Base-by-base conservation (phyloP, 1,284 basidiomycete species). In the Tilletia caries region DNA sequence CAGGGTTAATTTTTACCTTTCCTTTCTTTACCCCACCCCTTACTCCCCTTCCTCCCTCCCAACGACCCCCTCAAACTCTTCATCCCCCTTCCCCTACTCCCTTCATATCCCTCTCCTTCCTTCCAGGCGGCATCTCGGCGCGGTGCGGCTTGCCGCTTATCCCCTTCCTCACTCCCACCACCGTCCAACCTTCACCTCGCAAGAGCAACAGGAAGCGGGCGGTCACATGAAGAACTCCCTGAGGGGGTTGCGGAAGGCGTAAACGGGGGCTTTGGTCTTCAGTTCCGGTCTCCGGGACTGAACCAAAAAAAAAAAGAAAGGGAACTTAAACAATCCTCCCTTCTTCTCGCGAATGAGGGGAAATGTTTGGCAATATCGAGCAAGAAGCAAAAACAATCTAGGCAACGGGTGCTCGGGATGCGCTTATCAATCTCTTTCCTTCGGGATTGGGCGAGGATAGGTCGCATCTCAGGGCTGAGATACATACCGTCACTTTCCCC, bases 361-460 rank as follows among this genome's bases (percentile, higher is more conserved):
- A 15, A 41, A 10, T 34, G 13, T 20, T 48, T 33, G 64, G 50
- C 33, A 41, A 27, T 41, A 41, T 41, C 37, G 37, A 41, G 37
- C 37, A 41, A 41, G 37, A 43, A 65, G 32, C 67, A 52, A 68
- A 68, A 25, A 23, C 65, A 69, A n/a, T n/a, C n/a, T n/a, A 69
- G 58, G 79, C 79, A 79, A 79, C 79, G 79, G 79, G 79, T 80
- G 79, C 77, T 77, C 70, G 67, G 68, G 25, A 66, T 48, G 27
- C 67, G 54, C 15, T 23, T 50, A 33, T 70, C 67, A 54, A 18
- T 66, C 65, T 67, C 70, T 73, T 29, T 70, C 68, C 43, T 65
- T n/a, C 23, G 4, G 65, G 18, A 48, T 20, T 50, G 25, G 50
- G 12, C 65, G 33, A 20, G 65, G 18, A 48, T 20, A 66, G 25